These are phyloP conservation scores for Lentinula novae-zelandiae DNA, from an alignment of 1,284 basidiomycete species.

Conservation along the genomic window DNA sequence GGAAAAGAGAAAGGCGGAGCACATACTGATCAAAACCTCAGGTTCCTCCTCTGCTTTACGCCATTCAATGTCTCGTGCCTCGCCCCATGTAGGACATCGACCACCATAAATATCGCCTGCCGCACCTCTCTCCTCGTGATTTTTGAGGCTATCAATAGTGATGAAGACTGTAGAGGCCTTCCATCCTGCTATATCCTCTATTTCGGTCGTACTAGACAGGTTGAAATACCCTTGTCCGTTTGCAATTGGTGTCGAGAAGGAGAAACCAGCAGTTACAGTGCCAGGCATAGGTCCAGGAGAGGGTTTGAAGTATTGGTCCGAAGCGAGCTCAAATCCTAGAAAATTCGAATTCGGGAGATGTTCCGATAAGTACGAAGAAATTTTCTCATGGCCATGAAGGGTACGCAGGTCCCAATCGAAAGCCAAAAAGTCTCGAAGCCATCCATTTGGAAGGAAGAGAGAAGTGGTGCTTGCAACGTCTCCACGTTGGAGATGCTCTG, in stretches of 20 bases:
- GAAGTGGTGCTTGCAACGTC: conserved; percentile 19
- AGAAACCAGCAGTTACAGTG: conserved; percentile 33
- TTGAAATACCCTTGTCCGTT: conserved; percentile 34
- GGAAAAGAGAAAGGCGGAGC: neutral
- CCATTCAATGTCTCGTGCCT: conserved; percentile 23
- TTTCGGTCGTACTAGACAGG: conserved; percentile 22
- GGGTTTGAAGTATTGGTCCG: conserved; percentile 23
- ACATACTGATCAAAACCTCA: conserved; percentile 30
- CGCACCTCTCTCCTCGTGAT: conserved; percentile 28
- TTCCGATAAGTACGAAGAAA: conserved; percentile 23
- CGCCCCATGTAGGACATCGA: conserved; percentile 29
- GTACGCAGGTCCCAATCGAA: conserved; percentile 34
- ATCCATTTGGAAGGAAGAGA: conserved; percentile 29
- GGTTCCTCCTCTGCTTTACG: conserved; percentile 29
- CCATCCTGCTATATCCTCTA: conserved; percentile 22
- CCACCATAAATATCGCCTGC: conserved; percentile 29
- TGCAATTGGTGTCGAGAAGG: conserved; percentile 34
- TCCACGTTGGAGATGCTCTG: neutral
- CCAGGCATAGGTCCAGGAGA: conserved; percentile 18
- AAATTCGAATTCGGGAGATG: too few relatives aligned
- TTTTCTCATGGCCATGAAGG: conserved; percentile 26
- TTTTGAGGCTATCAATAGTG: conserved; percentile 27
- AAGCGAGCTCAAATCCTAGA: conserved; percentile 26
- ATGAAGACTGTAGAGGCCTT: conserved; percentile 30
- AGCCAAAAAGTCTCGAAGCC: conserved; percentile 33